Evolutionary conservation across 1,284 basidiomycete species (phyloP).

Genomic region (Ceratobasidium papillatum): DNA sequence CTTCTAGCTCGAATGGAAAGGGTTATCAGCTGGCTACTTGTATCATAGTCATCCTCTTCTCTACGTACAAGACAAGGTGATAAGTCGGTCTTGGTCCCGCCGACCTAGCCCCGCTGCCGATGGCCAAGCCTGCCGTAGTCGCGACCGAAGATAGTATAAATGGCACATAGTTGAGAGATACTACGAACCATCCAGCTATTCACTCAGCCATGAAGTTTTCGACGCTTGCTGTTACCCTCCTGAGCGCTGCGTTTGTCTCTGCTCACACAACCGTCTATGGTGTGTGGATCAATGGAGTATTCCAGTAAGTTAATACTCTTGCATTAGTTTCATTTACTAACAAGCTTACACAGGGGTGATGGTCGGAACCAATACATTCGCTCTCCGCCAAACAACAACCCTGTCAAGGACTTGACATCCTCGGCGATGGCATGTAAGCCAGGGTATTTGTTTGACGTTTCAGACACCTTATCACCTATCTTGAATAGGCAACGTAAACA

Average conservation of each 20-base stretch:
- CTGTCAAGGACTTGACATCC: constrained; percentile 38
- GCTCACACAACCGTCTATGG: constrained; percentile 36
- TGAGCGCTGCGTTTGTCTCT: constrained; percentile 26
- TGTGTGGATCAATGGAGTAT: constrained; percentile 38
- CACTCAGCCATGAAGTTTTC: constrained; percentile 13
- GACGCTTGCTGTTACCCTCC: constrained; percentile 13
- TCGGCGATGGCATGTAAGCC: constrained; percentile 36
- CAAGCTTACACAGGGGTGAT: constrained; percentile 12
- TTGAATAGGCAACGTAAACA: constrained; percentile 32
- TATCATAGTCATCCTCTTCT: neutral
- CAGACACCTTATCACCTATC: neutral
- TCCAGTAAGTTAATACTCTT: constrained; percentile 15
- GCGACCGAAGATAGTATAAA: neutral
- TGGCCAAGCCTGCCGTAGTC: neutral
- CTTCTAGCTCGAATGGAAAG: neutral
- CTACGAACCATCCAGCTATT: neutral
- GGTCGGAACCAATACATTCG: constrained; percentile 38
- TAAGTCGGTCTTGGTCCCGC: constrained; percentile 1
- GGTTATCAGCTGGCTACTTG: neutral
- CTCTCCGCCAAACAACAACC: constrained; percentile 38
- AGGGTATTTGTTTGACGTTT: neutral
- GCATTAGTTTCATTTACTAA: neutral
- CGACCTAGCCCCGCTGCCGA: constrained; percentile 11
- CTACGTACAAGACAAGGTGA: neutral
- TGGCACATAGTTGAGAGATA: neutral